phyloP scores from a whole-genome alignment of 2,329 filamentous ascomycete species.

The Magnaporthiopsis poae region DNA sequence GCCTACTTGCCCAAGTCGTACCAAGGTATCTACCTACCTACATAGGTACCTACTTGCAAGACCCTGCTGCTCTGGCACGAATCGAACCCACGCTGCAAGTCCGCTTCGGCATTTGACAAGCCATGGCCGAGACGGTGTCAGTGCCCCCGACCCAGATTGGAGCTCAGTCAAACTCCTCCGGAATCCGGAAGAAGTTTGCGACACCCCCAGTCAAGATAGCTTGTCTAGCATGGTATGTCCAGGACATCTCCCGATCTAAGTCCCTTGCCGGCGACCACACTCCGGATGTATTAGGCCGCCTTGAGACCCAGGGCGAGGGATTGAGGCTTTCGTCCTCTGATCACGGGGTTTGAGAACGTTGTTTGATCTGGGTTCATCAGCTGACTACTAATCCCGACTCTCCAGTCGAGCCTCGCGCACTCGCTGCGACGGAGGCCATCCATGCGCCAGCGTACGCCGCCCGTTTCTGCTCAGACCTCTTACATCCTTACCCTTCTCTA shows the following conservation, averaged over 20 bases:
- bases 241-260: background rate
- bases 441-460: conserved; percentile 13
- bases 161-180: background rate
- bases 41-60: no score
- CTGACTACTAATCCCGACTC: background rate
- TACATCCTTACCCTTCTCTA: background rate
- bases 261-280: background rate
- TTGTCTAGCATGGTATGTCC: conserved; percentile 37
- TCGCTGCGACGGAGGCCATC: conserved; percentile 15
- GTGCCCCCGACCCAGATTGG: conserved; percentile 6
- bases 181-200: conserved; percentile 29
- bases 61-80: no score
- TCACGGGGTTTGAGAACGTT: no score
- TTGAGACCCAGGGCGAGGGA: no score
- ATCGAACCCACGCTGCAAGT: no score
- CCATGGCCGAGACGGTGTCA: conserved; percentile 11
- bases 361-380: background rate
- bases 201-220: conserved; percentile 40
- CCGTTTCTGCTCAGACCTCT: background rate
- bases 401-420: conserved; percentile 17
- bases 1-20: no score
- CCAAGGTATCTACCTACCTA: no score
- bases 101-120: background rate
- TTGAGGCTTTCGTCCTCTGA: no score
- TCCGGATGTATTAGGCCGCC: no score